These are phyloP conservation scores for Entomortierella lignicola DNA, from an alignment of 192 early-diverging fungal species.

Conservation along the genomic window DNA sequence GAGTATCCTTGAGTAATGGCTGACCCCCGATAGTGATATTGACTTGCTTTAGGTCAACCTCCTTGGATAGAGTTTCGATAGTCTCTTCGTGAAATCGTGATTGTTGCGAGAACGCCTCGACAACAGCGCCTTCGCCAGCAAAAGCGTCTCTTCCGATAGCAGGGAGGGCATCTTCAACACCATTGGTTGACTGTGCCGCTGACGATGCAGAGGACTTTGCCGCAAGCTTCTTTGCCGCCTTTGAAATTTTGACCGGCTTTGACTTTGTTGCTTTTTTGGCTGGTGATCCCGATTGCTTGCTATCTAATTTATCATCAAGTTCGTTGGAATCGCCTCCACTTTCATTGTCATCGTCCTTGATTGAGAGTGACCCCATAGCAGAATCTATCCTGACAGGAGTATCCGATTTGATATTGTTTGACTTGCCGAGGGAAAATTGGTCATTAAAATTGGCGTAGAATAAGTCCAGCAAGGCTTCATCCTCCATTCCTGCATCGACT, in stretches of 20 bases:
- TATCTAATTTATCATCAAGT: conserved; percentile 21
- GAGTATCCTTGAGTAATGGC: conserved; percentile 79
- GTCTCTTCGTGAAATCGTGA: conserved; percentile 90
- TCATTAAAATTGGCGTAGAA: conserved; percentile 56
- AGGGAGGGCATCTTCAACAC: not conserved
- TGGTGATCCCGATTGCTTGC: conserved; percentile 9
- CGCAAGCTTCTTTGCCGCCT: conserved; percentile 50
- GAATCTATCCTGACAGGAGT: conserved; percentile 11
- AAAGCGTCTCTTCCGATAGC: conserved; percentile 21
- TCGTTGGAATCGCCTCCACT: conserved; percentile 16
- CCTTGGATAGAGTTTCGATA: conserved; percentile 79
- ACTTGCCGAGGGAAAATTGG: not conserved
- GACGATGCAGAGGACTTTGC: conserved; percentile 31
- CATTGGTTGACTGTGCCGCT: not conserved
- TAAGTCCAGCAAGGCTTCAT: conserved; percentile 53
- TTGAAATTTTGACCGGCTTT: conserved; percentile 49
- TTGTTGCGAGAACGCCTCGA: conserved; percentile 80
- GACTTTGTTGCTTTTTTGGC: conserved; percentile 33
- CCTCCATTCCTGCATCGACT: conserved; percentile 68
- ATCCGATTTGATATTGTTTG: not conserved
- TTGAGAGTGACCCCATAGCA: conserved; percentile 13
- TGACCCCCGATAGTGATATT: conserved; percentile 77
- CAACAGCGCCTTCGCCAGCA: conserved; percentile 47
- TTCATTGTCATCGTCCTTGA: conserved; percentile 16
- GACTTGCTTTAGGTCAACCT: conserved; percentile 82